Percentiles rank a stretch among this genome's conserved stretches.
These are phyloP conservation scores for Pseudogymnoascus sp. DNA, from an alignment of 2,329 filamentous ascomycete genomes.

Conservation along the genomic window DNA sequence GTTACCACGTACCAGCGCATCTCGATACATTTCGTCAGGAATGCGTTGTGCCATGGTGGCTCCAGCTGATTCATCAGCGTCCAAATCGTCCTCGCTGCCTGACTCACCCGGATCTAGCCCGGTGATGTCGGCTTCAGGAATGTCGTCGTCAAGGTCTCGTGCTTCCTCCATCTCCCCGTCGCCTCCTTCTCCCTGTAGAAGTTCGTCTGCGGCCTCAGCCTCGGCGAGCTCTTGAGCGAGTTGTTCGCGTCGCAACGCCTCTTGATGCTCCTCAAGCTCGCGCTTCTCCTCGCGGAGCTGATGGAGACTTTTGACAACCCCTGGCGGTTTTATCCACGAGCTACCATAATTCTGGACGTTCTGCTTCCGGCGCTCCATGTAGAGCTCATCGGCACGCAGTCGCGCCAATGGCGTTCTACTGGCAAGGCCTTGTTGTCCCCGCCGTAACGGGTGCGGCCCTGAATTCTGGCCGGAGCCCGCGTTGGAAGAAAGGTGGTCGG, in stretches of 20 bases:
- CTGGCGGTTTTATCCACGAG: slow-evolving; percentile 83
- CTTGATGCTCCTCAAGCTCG: slow-evolving; percentile 78
- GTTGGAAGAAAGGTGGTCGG: slow-evolving; percentile 25
- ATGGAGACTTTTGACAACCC: slow-evolving; percentile 79
- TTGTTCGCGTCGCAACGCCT: slow-evolving; percentile 61
- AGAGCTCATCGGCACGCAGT: slow-evolving; percentile 67
- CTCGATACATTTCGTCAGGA: slow-evolving; percentile 53
- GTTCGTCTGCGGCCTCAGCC: slow-evolving; percentile 37
- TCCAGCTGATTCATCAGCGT: slow-evolving; percentile 31
- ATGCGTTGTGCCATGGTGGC: slow-evolving; percentile 32
- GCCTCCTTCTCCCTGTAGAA: slow-evolving; percentile 35
- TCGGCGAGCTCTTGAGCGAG: slow-evolving; percentile 67
- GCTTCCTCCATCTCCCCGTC: slow-evolving; percentile 42
- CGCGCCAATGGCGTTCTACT: slow-evolving; percentile 57
- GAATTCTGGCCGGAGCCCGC: slow-evolving; percentile 18
- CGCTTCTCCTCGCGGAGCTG: slow-evolving; percentile 82
- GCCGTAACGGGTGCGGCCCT: slow-evolving; percentile 27
- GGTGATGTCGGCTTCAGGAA: slow-evolving; percentile 49
- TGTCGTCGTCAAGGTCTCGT: slow-evolving; percentile 62
- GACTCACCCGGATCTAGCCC: slow-evolving; percentile 36
- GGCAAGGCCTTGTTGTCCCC: slow-evolving; percentile 37
- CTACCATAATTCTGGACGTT: slow-evolving; percentile 83
- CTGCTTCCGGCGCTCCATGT: slow-evolving; percentile 64
- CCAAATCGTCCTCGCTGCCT: slow-evolving; percentile 32
- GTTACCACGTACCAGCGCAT: slow-evolving; percentile 46